Base-by-base conservation (phyloP, 176 grass and related monocot species). In the Cocos nucifera region DNA sequence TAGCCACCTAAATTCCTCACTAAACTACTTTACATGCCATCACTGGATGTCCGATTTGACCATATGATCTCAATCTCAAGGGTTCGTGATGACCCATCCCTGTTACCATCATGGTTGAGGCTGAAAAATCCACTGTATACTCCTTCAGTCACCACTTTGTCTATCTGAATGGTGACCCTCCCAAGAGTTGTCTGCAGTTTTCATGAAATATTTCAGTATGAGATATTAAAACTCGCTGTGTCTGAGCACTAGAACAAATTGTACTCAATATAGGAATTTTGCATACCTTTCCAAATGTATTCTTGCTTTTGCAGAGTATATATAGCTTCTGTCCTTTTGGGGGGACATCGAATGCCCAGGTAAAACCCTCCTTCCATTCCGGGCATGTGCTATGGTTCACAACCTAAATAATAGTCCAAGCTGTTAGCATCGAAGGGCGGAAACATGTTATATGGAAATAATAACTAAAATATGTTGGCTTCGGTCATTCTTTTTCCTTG, bases 241-340 rank as follows among this genome's bases (percentile, higher is more conserved):
- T 6, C 28, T 30, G 28, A 30, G 28, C 4, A 30, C 28, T 30
- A 30, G 28, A 6, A 30, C 5, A 30, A 4, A 27, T 0, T 27
- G 26, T 44, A 44, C 35, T 6, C 35, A 44, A 6, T 14, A 44
- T 44, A 12, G 35, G 10, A 51, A 18, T 10, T 35, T 52, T 69
- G 44, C 17, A 54, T 67, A 95, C 92, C 83, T 96, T 96, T 80
- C 92, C 92, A 63, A 96, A 96, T 52, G 92, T 96, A 82, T 78
- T 96, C 81, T 90, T 96, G 83, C 92, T 96, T 79, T 96, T 96
- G 75, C 92, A 96, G 56, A 90, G 56, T 62, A 96, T 90, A 71
- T 90, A 96, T 19, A 96, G 80, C 69, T 96, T 96, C 78, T 96
- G 92, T 66, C 92, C 92, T 85, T 96, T 96, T 4, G 92, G 92